Evolutionary conservation across 768 basidiomycete genomes (phyloP).

Genomic region (Tephrocybe sp.): DNA sequence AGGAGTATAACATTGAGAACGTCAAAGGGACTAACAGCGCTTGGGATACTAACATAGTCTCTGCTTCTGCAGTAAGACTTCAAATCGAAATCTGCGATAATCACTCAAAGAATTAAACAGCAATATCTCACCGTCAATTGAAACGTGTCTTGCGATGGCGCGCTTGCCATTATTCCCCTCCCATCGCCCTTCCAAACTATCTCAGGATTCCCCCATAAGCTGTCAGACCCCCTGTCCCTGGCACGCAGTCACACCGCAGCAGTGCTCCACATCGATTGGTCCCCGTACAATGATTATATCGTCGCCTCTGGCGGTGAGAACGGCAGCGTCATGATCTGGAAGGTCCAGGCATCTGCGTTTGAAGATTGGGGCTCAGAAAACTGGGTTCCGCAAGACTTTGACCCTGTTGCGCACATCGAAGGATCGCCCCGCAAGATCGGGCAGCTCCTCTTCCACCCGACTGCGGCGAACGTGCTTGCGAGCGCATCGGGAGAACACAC

Average conservation of each 20-base stretch:
- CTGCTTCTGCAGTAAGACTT: conserved; percentile 74
- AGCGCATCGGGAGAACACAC: conserved; percentile 79
- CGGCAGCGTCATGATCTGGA: conserved; percentile 91
- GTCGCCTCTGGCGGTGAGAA: conserved; percentile 94
- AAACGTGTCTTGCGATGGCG: conserved; percentile 89
- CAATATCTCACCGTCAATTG: conserved; percentile 92
- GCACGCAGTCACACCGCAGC: conserved; percentile 83
- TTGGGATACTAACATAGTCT: conserved; percentile 94
- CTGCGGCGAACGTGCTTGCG: conserved; percentile 83
- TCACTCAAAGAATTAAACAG: conserved; percentile 28
- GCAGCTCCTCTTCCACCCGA: conserved; percentile 92
- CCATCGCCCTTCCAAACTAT: conserved; percentile 64
- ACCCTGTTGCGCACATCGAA: conserved; percentile 79
- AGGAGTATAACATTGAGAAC: conserved; percentile 78
- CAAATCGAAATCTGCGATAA: background rate
- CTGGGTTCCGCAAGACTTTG: conserved; percentile 82
- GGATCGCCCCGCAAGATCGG: conserved; percentile 87
- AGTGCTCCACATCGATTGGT: conserved; percentile 96
- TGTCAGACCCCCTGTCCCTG: conserved; percentile 90
- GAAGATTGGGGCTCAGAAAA: conserved; percentile 83
- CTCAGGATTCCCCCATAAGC: conserved; percentile 63
- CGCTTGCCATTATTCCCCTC: conserved; percentile 90
- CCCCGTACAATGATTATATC: conserved; percentile 86
- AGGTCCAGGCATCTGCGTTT: conserved; percentile 64
- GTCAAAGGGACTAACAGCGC: conserved; percentile 85